Percentiles rank a stretch among this genome's conserved stretches.
Evolutionary conservation across 805 yeast genomes (phyloP).

Genomic region (Ogataea dorogensis): DNA sequence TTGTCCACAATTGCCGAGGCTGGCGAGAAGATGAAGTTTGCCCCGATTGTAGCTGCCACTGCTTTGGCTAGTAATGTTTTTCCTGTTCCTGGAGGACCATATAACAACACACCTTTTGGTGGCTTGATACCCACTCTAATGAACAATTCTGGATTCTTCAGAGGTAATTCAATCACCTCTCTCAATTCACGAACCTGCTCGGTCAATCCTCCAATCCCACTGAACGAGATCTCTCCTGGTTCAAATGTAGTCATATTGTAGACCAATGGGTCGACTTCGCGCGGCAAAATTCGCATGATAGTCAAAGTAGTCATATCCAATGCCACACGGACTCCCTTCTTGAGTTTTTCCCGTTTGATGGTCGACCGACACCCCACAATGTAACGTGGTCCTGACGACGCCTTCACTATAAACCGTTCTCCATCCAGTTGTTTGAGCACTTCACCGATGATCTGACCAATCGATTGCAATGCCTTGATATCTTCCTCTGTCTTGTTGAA

Average conservation of each 20-base stretch:
- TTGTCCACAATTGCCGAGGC: constrained; percentile 98
- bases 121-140: constrained; percentile 95
- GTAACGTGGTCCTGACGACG: constrained; percentile 95
- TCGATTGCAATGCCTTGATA: constrained; percentile 93
- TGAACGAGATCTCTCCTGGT: constrained; percentile 95
- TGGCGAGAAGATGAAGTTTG: constrained; percentile 96
- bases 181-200: constrained; percentile 96
- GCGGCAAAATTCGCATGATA: constrained; percentile 93
- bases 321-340: constrained; percentile 95
- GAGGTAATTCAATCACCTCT: constrained; percentile 95
- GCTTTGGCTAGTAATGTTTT: constrained; percentile 95
- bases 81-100: constrained; percentile 99
- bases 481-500: constrained; percentile 95
- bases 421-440: constrained; percentile 93
- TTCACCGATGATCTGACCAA: constrained; percentile 97
- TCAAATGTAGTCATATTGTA: constrained; percentile 97
- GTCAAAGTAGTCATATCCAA: constrained; percentile 97
- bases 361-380: constrained; percentile 97
- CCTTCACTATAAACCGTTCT: constrained; percentile 93
- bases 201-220: constrained; percentile 92
- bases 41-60: constrained; percentile 97
- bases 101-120: constrained; percentile 95
- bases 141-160: constrained; percentile 95
- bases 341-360: constrained; percentile 74
- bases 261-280: constrained; percentile 97